These are phyloP conservation scores for Copromyces sp. DNA, from an alignment of 495 filamentous ascomycete genomes.

Conservation along the genomic window DNA sequence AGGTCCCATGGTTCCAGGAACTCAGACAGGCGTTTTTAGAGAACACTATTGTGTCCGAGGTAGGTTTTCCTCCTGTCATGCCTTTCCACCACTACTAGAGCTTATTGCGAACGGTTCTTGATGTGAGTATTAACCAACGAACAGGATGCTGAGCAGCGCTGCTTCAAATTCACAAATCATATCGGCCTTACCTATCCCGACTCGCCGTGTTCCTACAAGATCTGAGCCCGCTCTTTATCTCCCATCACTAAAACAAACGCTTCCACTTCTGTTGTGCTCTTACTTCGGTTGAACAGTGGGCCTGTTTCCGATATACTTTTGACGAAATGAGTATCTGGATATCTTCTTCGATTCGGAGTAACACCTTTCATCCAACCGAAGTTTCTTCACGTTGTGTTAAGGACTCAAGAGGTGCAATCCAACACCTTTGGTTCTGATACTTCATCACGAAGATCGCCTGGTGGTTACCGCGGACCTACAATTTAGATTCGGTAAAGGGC, in stretches of 20 bases:
- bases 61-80: background rate
- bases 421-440: no score
- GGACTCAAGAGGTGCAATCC: no score
- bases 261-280: background rate
- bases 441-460: no score
- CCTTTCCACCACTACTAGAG: background rate
- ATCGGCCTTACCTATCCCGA: background rate
- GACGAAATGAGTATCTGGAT: no score
- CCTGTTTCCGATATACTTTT: no score
- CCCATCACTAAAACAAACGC: background rate
- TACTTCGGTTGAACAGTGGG: no score
- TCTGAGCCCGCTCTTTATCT: background rate
- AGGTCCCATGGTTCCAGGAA: background rate
- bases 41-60: background rate
- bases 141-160: background rate
- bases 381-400: background rate
- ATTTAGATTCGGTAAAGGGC: no score
- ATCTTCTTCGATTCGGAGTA: no score
- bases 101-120: background rate
- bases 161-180: background rate
- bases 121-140: background rate
- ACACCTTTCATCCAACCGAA: no score
- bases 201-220: background rate
- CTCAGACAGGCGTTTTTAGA: background rate
- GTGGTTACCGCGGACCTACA: no score